phyloP scores from a whole-genome alignment of 495 filamentous ascomycete species.

The Tricharina praecox region DNA sequence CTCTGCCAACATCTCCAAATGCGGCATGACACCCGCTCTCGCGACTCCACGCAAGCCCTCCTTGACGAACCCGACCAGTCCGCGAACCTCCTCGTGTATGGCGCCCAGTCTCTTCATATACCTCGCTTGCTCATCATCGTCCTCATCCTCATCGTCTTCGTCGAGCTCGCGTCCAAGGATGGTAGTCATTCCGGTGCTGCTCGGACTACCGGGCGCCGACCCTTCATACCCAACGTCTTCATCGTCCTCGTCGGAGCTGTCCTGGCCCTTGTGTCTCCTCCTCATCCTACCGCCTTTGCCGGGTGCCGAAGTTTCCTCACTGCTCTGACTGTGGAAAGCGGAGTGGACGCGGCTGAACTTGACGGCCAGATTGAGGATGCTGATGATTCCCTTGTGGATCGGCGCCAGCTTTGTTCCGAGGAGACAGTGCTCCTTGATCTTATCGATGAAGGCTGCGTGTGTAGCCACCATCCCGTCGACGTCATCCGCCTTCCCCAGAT shows the following conservation, averaged over 20 bases:
- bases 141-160: constrained; percentile 21
- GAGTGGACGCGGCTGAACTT: constrained; percentile 33
- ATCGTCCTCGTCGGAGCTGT: constrained; percentile 15
- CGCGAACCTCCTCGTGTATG: constrained; percentile 34
- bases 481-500: constrained; percentile 46
- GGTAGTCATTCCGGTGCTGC: constrained; percentile 27
- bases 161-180: too few species aligned
- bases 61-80: constrained; percentile 37
- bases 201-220: constrained; percentile 30
- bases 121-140: constrained; percentile 23
- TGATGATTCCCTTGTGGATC: constrained; percentile 47
- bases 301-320: constrained; percentile 25
- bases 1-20: constrained; percentile 44
- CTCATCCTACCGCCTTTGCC: constrained; percentile 12
- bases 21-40: constrained; percentile 39
- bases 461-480: constrained; percentile 65
- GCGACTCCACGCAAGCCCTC: constrained; percentile 40
- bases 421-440: constrained; percentile 47
- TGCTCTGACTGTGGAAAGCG: constrained; percentile 27
- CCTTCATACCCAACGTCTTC: constrained; percentile 27
- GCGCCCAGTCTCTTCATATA: constrained; percentile 31
- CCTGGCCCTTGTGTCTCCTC: too few species aligned
- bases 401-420: constrained; percentile 45
- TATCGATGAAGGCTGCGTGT: constrained; percentile 45
- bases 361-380: constrained; percentile 42